phyloP scores from a whole-genome alignment of 1,284 basidiomycete genomes.

The Apiotrichum siamense region DNA sequence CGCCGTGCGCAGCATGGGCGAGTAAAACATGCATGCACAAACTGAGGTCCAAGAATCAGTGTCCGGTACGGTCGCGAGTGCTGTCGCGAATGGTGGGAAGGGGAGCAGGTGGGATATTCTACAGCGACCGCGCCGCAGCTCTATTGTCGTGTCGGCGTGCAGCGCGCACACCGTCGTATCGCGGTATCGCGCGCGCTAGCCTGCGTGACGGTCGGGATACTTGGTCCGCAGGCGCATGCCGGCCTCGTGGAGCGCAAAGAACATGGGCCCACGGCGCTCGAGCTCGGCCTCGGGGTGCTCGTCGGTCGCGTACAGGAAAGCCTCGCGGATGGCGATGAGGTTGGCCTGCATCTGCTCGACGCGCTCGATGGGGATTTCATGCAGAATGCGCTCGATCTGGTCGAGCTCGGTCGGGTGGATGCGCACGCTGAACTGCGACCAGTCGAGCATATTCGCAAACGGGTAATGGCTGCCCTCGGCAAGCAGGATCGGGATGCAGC shows the following conservation, averaged over 20 bases:
- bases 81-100: no score
- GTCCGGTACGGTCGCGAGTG: no score
- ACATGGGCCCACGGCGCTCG: conserved; percentile 45
- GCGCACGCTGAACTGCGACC: conserved; percentile 48
- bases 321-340: conserved; percentile 47
- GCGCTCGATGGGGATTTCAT: conserved; percentile 40
- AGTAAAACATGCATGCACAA: no score
- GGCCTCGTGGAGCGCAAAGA: conserved; percentile 47
- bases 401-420: conserved; percentile 48
- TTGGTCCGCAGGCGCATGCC: conserved; percentile 43
- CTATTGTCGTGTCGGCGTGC: no score
- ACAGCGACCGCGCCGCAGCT: no score
- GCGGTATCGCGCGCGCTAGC: no score
- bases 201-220: conserved; percentile 30
- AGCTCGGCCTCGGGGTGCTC: conserved; percentile 42
- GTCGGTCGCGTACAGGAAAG: conserved; percentile 48
- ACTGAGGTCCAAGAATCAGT: no score
- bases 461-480: conserved; percentile 49
- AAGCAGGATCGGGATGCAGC: conserved; percentile 50
- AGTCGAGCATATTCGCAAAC: conserved; percentile 49
- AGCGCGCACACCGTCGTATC: no score
- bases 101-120: no score
- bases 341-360: conserved; percentile 48
- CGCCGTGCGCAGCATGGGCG: no score
- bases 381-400: conserved; percentile 46